Evolutionary conservation across 805 yeast species (phyloP), one percentile per base, ranked within the genome.

Genomic region (Nakazawaea ishiwadae): DNA sequence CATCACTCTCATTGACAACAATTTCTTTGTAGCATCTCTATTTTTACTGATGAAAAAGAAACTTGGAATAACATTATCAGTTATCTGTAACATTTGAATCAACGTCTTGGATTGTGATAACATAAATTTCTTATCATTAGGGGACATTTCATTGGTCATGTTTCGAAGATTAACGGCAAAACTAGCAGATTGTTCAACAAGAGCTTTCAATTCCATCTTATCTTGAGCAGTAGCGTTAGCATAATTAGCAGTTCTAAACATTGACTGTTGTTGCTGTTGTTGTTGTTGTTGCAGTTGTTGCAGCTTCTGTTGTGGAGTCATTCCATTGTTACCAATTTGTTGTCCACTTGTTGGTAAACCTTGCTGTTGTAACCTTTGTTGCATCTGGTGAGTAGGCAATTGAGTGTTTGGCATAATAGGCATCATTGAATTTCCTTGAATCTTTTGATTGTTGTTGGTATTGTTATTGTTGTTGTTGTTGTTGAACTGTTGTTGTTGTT

Each of bases 1-100:
- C 81, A 87, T 81, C 46, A 79, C 73, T 60, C 87, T 81, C 70
- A 85, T 77, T 55, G 84, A 90, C 45, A 89, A 71, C 45, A 89
- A 73, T 50, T 85, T 75, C 52, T 77, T 79, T 1, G 95, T 83
- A 8, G 86, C 90, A 37, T 80, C 85, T 37, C 71, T 73, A 57
- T 84, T 84, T 51, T 81, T 79, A 1, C 95, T 84, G 46, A 86
- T 68, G 44, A 83, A 73, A 54, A 76, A 88, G 52, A 85, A 86
- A 54, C 84, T 80, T 28, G 95, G 88, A 31, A 86, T 77, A 32
- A 88, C 68, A 46, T 81, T 81, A 55, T 87, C 95, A 14, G 84
- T 82, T 47, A 81, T 73, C 28, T 79, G 71, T 58, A 75, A 78
- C 48, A 83, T 70, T 51, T 77, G 83, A 24, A 84, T 68, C 23